Evolutionary conservation across 495 filamentous ascomycete genomes (phyloP).

Genomic region (Aspergillus egyptiacus): DNA sequence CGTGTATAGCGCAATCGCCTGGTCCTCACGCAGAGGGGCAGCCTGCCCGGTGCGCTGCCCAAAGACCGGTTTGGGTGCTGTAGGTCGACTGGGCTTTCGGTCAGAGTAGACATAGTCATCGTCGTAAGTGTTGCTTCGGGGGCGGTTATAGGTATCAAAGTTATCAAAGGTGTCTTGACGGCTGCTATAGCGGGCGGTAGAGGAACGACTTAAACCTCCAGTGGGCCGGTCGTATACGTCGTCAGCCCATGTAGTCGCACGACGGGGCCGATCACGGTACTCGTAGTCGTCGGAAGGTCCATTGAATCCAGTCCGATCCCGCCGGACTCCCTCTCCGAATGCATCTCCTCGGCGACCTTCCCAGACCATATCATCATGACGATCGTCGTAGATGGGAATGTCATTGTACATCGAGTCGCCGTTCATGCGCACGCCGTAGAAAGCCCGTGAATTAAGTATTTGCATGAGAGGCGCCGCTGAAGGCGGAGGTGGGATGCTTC

Average conservation of each 20-base stretch:
- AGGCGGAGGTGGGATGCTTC: slow-evolving; percentile 69
- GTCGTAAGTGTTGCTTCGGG: slow-evolving; percentile 43
- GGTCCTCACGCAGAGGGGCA: slow-evolving; percentile 64
- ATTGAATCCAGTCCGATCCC: slow-evolving; percentile 49
- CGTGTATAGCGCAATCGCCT: slow-evolving; percentile 83
- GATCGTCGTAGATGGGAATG: slow-evolving; percentile 83
- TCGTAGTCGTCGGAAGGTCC: slow-evolving; percentile 46
- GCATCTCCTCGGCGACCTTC: slow-evolving; percentile 70
- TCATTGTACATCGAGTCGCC: slow-evolving; percentile 87
- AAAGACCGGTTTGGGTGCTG: slow-evolving; percentile 85
- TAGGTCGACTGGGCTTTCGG: slow-evolving; percentile 56
- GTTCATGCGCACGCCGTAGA: slow-evolving; percentile 53
- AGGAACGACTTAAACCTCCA: slow-evolving; percentile 44
- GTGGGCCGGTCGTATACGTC: slow-evolving; percentile 72
- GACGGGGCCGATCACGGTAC: slow-evolving; percentile 58
- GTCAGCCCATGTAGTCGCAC: slow-evolving; percentile 82
- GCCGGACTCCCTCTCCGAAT: slow-evolving; percentile 65
- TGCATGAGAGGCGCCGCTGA: slow-evolving; percentile 77
- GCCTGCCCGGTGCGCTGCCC: slow-evolving; percentile 48
- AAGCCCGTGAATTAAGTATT: slow-evolving; percentile 77
- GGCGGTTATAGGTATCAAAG: slow-evolving; percentile 46
- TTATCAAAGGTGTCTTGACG: slow-evolving; percentile 30
- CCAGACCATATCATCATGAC: slow-evolving; percentile 90
- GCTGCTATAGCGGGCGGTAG: slow-evolving; percentile 37
- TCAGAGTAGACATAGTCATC: slow-evolving; percentile 59